These are phyloP conservation scores for Cladochytrium replicatum DNA, from an alignment of 192 early-diverging fungal genomes.

Conservation along the genomic window DNA sequence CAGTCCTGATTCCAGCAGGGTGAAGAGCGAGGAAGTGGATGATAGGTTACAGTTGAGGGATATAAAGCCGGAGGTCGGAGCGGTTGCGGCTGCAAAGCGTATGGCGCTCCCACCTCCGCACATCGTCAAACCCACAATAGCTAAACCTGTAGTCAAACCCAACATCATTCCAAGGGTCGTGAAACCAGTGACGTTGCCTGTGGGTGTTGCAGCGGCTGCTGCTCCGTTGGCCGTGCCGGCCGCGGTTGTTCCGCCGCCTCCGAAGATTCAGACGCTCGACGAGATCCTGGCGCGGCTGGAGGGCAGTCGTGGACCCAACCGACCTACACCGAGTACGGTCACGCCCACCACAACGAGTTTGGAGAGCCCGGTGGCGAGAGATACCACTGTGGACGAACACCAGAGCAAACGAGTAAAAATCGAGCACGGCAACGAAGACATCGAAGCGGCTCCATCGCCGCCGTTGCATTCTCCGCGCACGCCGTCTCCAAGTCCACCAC, in stretches of 20 bases:
- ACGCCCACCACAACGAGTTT: neutral
- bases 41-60: no score
- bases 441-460: conserved; percentile 1
- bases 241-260: conserved; percentile 5
- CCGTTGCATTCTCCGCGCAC: neutral
- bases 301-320: conserved; percentile 20
- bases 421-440: conserved; percentile 19
- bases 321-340: neutral
- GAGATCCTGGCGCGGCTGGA: conserved; percentile 42
- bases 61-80: no score
- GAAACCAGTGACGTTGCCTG: no score
- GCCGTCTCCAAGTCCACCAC: neutral
- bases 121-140: no score
- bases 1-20: no score
- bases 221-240: no score
- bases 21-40: no score
- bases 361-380: neutral
- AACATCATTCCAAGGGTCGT: no score
- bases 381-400: neutral
- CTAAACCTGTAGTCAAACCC: no score
- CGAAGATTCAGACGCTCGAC: conserved; percentile 35
- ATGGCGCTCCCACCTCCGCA: no score
- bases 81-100: no score
- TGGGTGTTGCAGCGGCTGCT: no score
- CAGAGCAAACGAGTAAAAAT: conserved; percentile 25